Evolutionary conservation across 2,329 filamentous ascomycete genomes (phyloP).

Genomic region (Fusarium anthophilum): DNA sequence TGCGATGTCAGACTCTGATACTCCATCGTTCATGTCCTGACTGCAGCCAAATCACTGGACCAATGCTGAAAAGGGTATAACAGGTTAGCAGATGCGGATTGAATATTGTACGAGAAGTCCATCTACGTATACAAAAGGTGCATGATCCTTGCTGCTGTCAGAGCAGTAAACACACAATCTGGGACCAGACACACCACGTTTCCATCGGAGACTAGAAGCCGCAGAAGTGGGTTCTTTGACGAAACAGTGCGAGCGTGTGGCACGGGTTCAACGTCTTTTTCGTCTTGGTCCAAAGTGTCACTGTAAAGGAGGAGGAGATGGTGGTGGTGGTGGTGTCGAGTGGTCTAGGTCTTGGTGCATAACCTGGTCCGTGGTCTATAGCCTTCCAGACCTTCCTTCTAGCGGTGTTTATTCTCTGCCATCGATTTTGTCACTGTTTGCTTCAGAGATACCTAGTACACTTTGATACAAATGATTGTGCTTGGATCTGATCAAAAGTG

Average conservation of each 20-base stretch:
- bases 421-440: not conserved
- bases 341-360: conserved; percentile 9
- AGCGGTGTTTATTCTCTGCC: not conserved
- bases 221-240: conserved; percentile 25
- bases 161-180: conserved; percentile 3
- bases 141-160: conserved; percentile 11
- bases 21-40: conserved; percentile 26
- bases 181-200: conserved; percentile 14
- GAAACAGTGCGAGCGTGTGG: conserved; percentile 24
- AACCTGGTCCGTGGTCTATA: conserved; percentile 16
- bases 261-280: conserved; percentile 36
- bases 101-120: conserved; percentile 16
- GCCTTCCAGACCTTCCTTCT: conserved; percentile 12
- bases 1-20: conserved; percentile 18
- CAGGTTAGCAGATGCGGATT: conserved; percentile 15
- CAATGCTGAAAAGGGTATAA: conserved; percentile 22
- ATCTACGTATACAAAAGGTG: conserved; percentile 3
- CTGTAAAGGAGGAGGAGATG: not conserved
- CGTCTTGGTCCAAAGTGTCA: not conserved
- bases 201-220: conserved; percentile 15
- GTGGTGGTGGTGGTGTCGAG: not conserved
- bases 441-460: not conserved
- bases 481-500: not conserved
- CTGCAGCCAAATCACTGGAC: conserved; percentile 10
- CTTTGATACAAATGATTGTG: not conserved